Percentiles rank a stretch among this genome's conserved stretches.
Conservation (phyloP, 345 rosid species). For the Salix purpurea region DNA sequence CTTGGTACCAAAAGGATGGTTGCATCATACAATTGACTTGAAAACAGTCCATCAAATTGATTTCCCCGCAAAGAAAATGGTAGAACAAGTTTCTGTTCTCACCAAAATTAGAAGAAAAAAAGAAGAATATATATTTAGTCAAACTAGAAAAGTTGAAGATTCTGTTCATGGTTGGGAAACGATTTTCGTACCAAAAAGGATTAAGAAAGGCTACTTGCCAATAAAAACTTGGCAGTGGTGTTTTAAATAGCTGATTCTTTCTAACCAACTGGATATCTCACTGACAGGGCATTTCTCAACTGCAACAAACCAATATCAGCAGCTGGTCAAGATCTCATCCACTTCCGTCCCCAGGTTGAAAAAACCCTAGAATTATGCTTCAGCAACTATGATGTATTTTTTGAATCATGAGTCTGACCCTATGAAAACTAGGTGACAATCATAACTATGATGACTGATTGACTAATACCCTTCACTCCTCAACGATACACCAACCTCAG, state of each 20-base stretch:
- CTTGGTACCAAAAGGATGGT: too few species aligned
- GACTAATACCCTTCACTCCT: too few species aligned
- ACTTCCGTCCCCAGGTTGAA: conserved; percentile 2
- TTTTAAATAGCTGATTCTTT: not conserved
- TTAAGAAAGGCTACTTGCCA: conserved; percentile 20
- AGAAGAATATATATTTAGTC: not conserved
- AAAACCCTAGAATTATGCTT: too few species aligned
- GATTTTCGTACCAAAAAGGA: conserved; percentile 1
- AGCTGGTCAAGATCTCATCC: conserved; percentile 12
- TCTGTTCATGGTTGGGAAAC: not conserved
- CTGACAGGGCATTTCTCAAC: conserved; percentile 3
- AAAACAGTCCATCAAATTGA: too few species aligned
- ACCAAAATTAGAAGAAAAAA: not conserved
- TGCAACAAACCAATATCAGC: conserved; percentile 5
- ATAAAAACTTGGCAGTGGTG: not conserved
- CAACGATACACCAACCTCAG: too few species aligned
- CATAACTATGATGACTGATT: too few species aligned
- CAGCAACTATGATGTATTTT: too few species aligned
- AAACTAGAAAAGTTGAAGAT: not conserved
- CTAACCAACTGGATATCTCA: not conserved
- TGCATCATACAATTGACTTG: too few species aligned
- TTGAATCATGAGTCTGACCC: too few species aligned
- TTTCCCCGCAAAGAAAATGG: not conserved
- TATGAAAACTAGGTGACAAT: too few species aligned
- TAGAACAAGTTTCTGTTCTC: not conserved